Percentiles rank a stretch among this genome's conserved stretches.
phyloP scores from a whole-genome alignment of 78 protist species.

The Dictyostelium intermedium region DNA sequence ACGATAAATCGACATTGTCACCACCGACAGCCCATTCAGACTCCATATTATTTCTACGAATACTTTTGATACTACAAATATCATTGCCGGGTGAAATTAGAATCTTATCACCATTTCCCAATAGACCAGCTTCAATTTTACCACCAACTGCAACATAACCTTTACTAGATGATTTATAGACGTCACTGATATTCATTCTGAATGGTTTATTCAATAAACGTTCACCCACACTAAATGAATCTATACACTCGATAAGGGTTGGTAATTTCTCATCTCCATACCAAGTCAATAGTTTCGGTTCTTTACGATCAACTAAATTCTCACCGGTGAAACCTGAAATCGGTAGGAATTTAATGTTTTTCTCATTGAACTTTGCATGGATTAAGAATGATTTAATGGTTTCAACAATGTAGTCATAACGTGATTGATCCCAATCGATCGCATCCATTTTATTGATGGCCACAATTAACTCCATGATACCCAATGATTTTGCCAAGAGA shows the following conservation, averaged over 20 bases:
- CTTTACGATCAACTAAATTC: slow-evolving; percentile 76
- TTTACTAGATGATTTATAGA: slow-evolving; percentile 61
- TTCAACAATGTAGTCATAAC: slow-evolving; percentile 81
- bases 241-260: slow-evolving; percentile 73
- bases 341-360: slow-evolving; percentile 78
- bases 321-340: slow-evolving; percentile 87
- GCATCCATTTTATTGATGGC: slow-evolving; percentile 96
- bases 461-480: slow-evolving; percentile 91
- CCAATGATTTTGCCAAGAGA: slow-evolving; percentile 89
- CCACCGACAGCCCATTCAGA: slow-evolving; percentile 87
- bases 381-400: slow-evolving; percentile 75
- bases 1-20: slow-evolving; percentile 81
- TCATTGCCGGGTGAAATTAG: slow-evolving; percentile 75
- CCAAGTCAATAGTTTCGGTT: slow-evolving; percentile 70
- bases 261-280: slow-evolving; percentile 82
- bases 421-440: slow-evolving; percentile 69
- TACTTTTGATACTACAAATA: slow-evolving; percentile 59
- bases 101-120: slow-evolving; percentile 78
- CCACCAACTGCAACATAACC: slow-evolving; percentile 84
- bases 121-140: slow-evolving; percentile 86
- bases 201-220: slow-evolving; percentile 83
- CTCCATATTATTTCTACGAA: background rate
- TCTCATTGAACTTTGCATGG: slow-evolving; percentile 75
- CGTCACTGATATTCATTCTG: slow-evolving; percentile 87
- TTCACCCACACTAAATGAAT: slow-evolving; percentile 67